Evolutionary conservation across 306 rosid genomes (phyloP), one percentile per base, ranked within the genome.

Genomic region (Casuarina cunninghamiana): DNA sequence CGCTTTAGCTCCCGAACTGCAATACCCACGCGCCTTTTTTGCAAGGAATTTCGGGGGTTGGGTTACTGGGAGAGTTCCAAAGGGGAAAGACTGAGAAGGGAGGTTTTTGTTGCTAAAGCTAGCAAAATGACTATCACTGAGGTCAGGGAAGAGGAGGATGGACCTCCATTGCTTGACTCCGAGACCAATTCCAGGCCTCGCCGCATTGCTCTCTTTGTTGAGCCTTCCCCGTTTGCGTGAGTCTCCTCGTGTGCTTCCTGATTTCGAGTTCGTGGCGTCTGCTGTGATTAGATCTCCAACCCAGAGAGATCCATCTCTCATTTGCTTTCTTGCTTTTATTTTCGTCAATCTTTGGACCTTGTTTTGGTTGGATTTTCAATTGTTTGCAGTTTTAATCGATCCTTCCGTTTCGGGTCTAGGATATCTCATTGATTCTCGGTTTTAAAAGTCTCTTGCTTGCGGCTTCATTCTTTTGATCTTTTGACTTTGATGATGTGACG

Each of bases 181-280:
- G 97, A 93, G 77, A 74, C 5, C 73, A 87, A 83, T 76, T 88
- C 93, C 0, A 87, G 84, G 69, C 99, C 99, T 80, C 93, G 98
- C 55, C 85, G 99, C 73, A 95, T 95, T 80, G 99, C 99, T 73
- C 94, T 95, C 71, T 95, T 95, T 61, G 97, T 95, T 39, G 99
- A 95, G 87, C 99, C 99, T 87, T 95, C 99, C 72, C 99, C 99
- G 55, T 95, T 95, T 75, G 91, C 99, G 99, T 93, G 82, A 88
- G 97, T 85, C 9, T 73, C 51, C 65, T 54, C 32, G 17, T 68
- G 74, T 15, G 10, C 32, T 51, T 79, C 62, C 61, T 48, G 69
- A 42, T 66, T 1, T 48, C 39, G 42, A 9, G 41, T 73, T 84
- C 58, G 3, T 60, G 0, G 51, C 45, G 45, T 54, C 41, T 49